A percentile compares a stretch with the other conserved stretches of the same genome.
Conservation (phyloP, 768 basidiomycete species). For the Amanita inopinata region DNA sequence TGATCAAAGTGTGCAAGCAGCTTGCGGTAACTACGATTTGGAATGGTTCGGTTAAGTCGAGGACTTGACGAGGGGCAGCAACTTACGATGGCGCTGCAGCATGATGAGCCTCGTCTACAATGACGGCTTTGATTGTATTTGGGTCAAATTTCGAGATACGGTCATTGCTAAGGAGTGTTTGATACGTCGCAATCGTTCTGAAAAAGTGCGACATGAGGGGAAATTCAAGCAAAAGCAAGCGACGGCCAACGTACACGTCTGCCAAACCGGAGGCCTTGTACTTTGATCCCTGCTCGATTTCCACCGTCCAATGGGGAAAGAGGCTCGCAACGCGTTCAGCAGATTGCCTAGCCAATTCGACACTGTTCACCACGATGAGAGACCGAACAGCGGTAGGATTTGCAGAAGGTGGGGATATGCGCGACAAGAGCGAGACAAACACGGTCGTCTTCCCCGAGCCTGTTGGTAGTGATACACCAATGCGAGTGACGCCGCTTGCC, state of each 20-base stretch:
- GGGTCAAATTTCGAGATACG: constrained; percentile 74
- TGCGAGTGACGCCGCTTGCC: constrained; percentile 52
- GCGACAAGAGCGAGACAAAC: constrained; percentile 74
- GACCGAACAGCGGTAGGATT: constrained; percentile 42
- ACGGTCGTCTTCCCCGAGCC: constrained; percentile 88
- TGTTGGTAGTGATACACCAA: constrained; percentile 80
- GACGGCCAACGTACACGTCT: constrained; percentile 56
- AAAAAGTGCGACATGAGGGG: constrained; percentile 1
- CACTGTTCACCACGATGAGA: constrained; percentile 80
- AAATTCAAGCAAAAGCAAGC: neutral
- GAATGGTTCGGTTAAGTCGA: neutral
- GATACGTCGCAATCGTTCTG: constrained; percentile 85
- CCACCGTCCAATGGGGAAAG: constrained; percentile 69
- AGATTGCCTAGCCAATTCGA: constrained; percentile 86
- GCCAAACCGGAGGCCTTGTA: constrained; percentile 71
- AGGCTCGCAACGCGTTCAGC: constrained; percentile 57
- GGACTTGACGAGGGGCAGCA: neutral
- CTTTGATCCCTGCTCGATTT: constrained; percentile 83
- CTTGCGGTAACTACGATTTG: constrained; percentile 54
- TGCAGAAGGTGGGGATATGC: constrained; percentile 36
- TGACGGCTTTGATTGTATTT: constrained; percentile 54
- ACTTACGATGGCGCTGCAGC: constrained; percentile 84
- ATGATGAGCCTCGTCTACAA: constrained; percentile 94
- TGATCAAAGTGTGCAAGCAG: constrained; percentile 79
- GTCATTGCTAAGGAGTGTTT: constrained; percentile 59